These are phyloP conservation scores for Spongospora subterranea DNA, from an alignment of 208 protist species.

Conservation along the genomic window DNA sequence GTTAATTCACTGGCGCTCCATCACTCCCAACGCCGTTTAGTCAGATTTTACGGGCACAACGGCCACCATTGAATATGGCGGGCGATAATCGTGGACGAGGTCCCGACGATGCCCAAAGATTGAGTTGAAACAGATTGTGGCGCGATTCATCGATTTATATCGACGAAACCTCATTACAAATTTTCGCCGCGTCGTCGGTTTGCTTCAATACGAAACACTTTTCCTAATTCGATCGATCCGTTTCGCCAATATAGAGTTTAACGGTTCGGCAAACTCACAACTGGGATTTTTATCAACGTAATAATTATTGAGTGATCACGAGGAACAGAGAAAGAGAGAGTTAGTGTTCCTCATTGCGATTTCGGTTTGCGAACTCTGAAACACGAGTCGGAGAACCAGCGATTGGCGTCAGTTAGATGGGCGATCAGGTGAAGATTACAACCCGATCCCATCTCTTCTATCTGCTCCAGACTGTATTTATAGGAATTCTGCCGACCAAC, in stretches of 20 bases:
- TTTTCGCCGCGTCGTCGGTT: no score
- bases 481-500: conserved; percentile 14
- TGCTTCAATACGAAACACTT: no score
- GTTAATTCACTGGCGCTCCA: no score
- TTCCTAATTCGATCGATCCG: not conserved
- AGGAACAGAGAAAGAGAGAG: not conserved
- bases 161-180: no score
- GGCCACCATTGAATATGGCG: no score
- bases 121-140: no score
- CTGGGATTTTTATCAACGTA: no score
- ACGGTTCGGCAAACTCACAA: not conserved
- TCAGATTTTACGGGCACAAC: no score
- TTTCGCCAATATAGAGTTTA: not conserved
- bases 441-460: not conserved
- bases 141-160: no score
- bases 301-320: not conserved
- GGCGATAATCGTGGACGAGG: no score
- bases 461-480: conserved; percentile 27
- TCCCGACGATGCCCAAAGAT: no score
- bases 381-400: not conserved
- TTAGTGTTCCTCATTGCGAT: not conserved
- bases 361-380: not conserved
- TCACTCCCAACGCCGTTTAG: no score
- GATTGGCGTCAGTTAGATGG: not conserved
- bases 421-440: not conserved